Percentiles rank a stretch among this genome's conserved stretches.
Conservation (phyloP, 73 alveolate genomes). For the Breviolum minutum region DNA sequence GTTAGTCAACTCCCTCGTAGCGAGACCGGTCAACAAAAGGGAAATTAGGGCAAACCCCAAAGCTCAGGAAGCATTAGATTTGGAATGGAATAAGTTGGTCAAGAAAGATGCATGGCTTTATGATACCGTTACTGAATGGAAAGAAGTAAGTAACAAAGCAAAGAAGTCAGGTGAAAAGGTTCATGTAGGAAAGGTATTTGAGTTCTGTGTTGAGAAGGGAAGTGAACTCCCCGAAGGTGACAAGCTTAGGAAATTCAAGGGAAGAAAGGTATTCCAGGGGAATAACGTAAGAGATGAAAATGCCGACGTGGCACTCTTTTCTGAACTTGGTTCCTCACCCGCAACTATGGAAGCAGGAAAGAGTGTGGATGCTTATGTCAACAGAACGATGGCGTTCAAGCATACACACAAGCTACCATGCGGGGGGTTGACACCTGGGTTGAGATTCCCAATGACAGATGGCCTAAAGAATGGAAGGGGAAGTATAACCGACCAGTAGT, state of each 20-base stretch:
- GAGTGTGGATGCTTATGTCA: not conserved
- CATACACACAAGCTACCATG: slow-evolving; percentile 4
- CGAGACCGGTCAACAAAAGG: not conserved
- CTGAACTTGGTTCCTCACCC: not conserved
- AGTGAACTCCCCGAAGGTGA: slow-evolving; percentile 1
- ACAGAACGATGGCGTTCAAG: slow-evolving; percentile 18
- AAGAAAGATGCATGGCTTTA: not conserved
- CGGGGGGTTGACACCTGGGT: not conserved
- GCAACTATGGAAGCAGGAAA: slow-evolving; percentile 51
- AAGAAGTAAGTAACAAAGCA: not conserved
- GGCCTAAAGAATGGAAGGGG: not conserved
- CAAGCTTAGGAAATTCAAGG: not conserved
- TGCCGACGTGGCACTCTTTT: not conserved
- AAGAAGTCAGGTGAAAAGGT: not conserved
- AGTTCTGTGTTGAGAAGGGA: not conserved
- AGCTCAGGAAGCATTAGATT: not conserved
- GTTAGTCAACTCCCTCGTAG: not conserved
- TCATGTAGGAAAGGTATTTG: slow-evolving; percentile 26
- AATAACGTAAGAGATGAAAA: not conserved
- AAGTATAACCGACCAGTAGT: not conserved
- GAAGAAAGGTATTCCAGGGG: not conserved
- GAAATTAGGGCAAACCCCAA: not conserved
- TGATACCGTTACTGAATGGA: not conserved
- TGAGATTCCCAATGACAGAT: not conserved
- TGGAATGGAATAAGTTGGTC: not conserved